Base-by-base conservation (phyloP, 257 asterid genomes). In the Nicotiana tomentosiformis region DNA sequence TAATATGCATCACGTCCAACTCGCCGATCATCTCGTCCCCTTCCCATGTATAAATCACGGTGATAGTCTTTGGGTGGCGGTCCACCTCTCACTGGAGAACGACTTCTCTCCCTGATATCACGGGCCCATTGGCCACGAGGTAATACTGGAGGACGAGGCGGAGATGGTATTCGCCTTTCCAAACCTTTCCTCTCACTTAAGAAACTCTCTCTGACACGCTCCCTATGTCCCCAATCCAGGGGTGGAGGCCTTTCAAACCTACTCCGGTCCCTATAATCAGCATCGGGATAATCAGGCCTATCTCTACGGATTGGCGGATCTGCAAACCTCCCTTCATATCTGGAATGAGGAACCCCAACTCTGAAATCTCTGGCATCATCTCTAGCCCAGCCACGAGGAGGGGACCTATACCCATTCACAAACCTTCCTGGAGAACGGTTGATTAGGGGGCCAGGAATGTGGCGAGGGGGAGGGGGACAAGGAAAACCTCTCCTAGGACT, bases 321-420 rank as follows among this genome's bases (percentile, higher is more conserved):
- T 35, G 85, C 87, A 83, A 86, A 92, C 81, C 98, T 92, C 82
- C 86, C 88, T 43, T 93, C 94, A 69, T 83, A 89, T 85, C 97
- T 89, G 55, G 90, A 87, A 32, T 89, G 91, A 72, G 88, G 94
- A 60, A 88, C 90, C 72, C 86, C 84, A 81, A 87, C 86, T 88
- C 93, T 90, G 9, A 95, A 86, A 82, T 93, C 97, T 84, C 96
- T 88, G 26, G 91, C 89, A 37, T 87, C 88, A 72, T 87, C 91
- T 86, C 97, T 90, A 56, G 88, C 86, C 97, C 95, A 93, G 76
- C 92, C 93, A 70, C 91, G 97, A 84, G 95, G 95, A 67, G 97
- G 97, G 23, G 99, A 91, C 80, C 94, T 87, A 76, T 86, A 87
- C 46, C 92, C 91, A 51, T 89, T 89, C 87, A 88, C 77, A 66